Evolutionary conservation across 2,329 filamentous ascomycete species (phyloP).

Genomic region (Diaporthe destruens): DNA sequence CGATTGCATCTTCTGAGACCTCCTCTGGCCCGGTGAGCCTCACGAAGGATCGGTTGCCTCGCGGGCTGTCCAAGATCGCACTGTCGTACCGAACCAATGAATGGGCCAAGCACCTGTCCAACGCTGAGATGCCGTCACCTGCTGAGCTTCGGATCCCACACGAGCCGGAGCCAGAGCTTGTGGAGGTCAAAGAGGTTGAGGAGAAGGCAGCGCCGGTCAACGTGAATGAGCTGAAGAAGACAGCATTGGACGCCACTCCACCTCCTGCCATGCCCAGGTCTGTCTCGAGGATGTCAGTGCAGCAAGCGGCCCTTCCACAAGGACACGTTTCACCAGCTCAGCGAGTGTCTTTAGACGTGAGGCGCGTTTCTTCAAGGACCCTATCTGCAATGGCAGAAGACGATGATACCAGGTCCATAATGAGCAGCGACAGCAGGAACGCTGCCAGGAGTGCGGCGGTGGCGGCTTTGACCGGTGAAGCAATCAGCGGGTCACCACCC

Average conservation of each 20-base stretch:
- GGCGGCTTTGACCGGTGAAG: slow-evolving; percentile 29
- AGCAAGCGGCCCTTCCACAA: not conserved
- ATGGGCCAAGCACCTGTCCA: slow-evolving; percentile 90
- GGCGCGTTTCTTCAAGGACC: not conserved
- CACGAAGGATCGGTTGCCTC: slow-evolving; percentile 73
- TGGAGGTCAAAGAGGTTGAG: slow-evolving; percentile 50
- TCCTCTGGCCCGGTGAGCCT: slow-evolving; percentile 62
- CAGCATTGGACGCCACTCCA: slow-evolving; percentile 64
- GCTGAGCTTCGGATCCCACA: slow-evolving; percentile 62
- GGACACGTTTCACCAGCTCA: slow-evolving; percentile 41
- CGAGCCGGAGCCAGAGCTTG: slow-evolving; percentile 33
- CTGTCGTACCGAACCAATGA: slow-evolving; percentile 92
- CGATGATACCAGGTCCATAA: slow-evolving; percentile 43
- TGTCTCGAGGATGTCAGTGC: slow-evolving; percentile 47
- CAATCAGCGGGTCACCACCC: slow-evolving; percentile 44
- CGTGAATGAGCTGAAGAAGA: slow-evolving; percentile 74
- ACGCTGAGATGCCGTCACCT: slow-evolving; percentile 78
- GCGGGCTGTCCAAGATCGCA: slow-evolving; percentile 80
- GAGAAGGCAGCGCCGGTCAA: slow-evolving; percentile 74
- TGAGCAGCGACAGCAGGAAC: slow-evolving; percentile 34
- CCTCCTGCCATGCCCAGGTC: slow-evolving; percentile 52
- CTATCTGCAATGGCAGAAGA: slow-evolving; percentile 59
- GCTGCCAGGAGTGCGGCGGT: slow-evolving; percentile 43
- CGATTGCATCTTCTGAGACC: slow-evolving; percentile 55
- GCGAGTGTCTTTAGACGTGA: slow-evolving; percentile 9